Evolutionary conservation across 176 grass and related monocot genomes (phyloP).

Genomic region (Miscanthus lutarioriparius): DNA sequence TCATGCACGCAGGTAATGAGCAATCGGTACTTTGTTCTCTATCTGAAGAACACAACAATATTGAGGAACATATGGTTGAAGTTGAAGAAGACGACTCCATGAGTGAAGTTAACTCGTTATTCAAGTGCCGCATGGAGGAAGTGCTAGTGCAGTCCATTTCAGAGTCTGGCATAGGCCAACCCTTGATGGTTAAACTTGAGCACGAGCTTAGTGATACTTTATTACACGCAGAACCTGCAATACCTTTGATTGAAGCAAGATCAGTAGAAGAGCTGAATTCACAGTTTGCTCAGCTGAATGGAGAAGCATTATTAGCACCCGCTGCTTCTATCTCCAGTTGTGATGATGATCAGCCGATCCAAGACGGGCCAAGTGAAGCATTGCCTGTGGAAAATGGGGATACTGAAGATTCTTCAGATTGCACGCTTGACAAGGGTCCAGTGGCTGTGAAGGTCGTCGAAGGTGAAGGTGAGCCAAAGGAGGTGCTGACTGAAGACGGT

Average conservation of each 20-base stretch:
- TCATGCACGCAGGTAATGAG: slow-evolving; percentile 23
- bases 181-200: slow-evolving; percentile 27
- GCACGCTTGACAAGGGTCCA: neutral
- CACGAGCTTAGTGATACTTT: neutral
- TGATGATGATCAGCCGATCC: neutral
- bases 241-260: slow-evolving; percentile 13
- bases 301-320: neutral
- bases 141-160: slow-evolving; percentile 45
- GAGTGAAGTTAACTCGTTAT: slow-evolving; percentile 24
- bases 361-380: neutral
- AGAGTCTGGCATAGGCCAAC: slow-evolving; percentile 26
- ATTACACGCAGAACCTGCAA: neutral
- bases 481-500: neutral
- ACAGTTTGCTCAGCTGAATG: slow-evolving; percentile 15
- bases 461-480: neutral
- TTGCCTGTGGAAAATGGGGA: neutral
- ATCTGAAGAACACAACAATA: neutral
- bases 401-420: neutral
- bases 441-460: neutral
- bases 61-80: slow-evolving; percentile 16
- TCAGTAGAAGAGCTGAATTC: slow-evolving; percentile 28
- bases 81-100: slow-evolving; percentile 13
- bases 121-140: slow-evolving; percentile 47
- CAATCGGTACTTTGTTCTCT: neutral
- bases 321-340: neutral